Conservation (phyloP, 805 yeast species). For the Yamadazyma kitorensis region DNA sequence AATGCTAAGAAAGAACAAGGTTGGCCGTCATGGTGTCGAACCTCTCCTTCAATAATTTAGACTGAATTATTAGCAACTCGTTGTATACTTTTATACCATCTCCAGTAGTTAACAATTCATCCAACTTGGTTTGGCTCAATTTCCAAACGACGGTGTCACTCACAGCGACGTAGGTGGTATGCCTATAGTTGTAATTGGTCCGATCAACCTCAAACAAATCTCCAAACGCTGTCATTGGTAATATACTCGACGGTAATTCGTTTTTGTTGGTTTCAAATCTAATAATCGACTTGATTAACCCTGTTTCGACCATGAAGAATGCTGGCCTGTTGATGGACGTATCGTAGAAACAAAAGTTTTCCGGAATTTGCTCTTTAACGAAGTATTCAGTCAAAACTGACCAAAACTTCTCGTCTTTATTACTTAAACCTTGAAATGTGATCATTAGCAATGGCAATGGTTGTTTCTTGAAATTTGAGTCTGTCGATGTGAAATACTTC, state of each 20-base stretch:
- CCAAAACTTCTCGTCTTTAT: conserved; percentile 58
- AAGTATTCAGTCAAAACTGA: conserved; percentile 53
- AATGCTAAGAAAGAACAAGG: conserved; percentile 51
- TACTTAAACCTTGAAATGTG: conserved; percentile 59
- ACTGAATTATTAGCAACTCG: conserved; percentile 61
- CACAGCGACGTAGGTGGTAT: conserved; percentile 52
- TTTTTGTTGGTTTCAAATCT: conserved; percentile 38
- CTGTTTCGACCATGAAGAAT: conserved; percentile 54
- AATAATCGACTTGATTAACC: conserved; percentile 36
- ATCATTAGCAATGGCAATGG: conserved; percentile 67
- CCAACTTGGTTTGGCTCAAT: conserved; percentile 46
- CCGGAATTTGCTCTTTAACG: conserved; percentile 44
- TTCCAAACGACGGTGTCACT: conserved; percentile 69
- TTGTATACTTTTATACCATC: conserved; percentile 53
- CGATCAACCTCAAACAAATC: conserved; percentile 39
- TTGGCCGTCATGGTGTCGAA: conserved; percentile 76
- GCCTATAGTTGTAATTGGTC: conserved; percentile 37
- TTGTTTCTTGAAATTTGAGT: conserved; percentile 37
- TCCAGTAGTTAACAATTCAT: conserved; percentile 41
- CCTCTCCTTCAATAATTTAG: conserved; percentile 64
- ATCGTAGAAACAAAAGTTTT: conserved; percentile 46
- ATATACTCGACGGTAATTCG: conserved; percentile 42
- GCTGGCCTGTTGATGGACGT: conserved; percentile 45
- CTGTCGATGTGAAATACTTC: conserved; percentile 47
- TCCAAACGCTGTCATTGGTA: conserved; percentile 77